A percentile compares a stretch with the other conserved stretches of the same genome.
Evolutionary conservation across 1,284 basidiomycete genomes (phyloP).

Genomic region (Exobasidium cylindrosporum): DNA sequence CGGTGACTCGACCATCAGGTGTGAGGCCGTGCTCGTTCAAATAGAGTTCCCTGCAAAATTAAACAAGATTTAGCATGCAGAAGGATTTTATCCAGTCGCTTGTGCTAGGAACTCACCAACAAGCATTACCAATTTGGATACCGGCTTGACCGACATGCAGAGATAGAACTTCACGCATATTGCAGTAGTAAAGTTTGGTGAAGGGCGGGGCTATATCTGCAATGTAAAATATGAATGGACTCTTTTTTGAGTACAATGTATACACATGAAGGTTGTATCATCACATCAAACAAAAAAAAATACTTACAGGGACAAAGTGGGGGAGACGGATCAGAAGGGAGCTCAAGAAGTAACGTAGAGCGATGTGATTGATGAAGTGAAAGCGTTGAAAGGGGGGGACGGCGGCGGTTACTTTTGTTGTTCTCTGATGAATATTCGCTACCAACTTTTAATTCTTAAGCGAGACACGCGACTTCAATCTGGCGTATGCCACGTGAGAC

Average conservation of each 20-base stretch:
- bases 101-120: conserved; percentile 64
- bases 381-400: conserved; percentile 6
- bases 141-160: conserved; percentile 91
- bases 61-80: background rate
- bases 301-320: conserved; percentile 2
- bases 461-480: too few species aligned
- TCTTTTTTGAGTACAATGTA: too few species aligned
- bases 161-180: conserved; percentile 71
- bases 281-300: background rate
- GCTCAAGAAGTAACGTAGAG: conserved; percentile 48
- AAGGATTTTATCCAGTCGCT: conserved; percentile 59
- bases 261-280: too few species aligned
- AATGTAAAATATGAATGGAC: too few species aligned
- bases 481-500: background rate
- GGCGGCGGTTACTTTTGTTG: conserved; percentile 7
- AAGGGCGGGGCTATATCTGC: too few species aligned
- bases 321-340: conserved; percentile 25
- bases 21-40: conserved; percentile 91
- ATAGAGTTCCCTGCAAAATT: conserved; percentile 64
- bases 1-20: conserved; percentile 53
- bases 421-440: background rate
- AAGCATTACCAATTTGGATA: conserved; percentile 66
- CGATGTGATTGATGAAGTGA: conserved; percentile 16
- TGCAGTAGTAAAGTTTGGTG: background rate
- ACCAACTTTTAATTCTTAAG: too few species aligned